These are phyloP conservation scores for Saccharomycopsis malanga DNA, from an alignment of 805 yeast species.

Conservation along the genomic window DNA sequence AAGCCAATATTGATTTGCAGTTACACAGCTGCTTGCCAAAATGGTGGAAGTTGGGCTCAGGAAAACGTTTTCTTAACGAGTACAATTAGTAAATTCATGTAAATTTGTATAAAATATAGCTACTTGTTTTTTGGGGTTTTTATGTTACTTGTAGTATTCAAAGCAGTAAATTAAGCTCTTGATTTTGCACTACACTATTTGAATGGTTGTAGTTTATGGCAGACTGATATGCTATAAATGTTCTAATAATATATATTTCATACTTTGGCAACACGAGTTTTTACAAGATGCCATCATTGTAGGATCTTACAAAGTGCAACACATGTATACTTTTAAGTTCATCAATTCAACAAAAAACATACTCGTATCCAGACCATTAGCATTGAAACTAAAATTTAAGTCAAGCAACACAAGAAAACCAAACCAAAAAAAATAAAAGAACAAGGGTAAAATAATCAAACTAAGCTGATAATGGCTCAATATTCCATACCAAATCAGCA, in stretches of 20 bases:
- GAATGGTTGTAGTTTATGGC: not conserved
- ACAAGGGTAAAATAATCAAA: no score
- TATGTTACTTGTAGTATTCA: not conserved
- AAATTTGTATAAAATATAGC: no score
- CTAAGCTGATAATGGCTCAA: constrained; percentile 50
- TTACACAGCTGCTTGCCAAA: constrained; percentile 57
- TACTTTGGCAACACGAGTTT: no score
- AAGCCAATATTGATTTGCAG: constrained; percentile 35
- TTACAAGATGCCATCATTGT: no score
- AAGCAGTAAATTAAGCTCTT: not conserved
- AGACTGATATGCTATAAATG: no score
- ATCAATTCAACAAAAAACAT: no score
- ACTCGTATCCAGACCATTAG: no score
- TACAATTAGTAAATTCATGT: not conserved
- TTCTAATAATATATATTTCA: no score
- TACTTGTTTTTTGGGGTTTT: not conserved
- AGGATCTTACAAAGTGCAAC: no score
- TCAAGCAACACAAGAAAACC: no score
- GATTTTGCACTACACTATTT: not conserved
- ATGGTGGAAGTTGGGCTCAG: constrained; percentile 72
- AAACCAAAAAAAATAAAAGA: not conserved
- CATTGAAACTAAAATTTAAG: not conserved
- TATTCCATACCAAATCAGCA: constrained; percentile 88
- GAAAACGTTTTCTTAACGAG: constrained; percentile 41
- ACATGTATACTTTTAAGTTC: no score